A percentile compares a stretch with the other conserved stretches of the same genome.
phyloP scores from a whole-genome alignment of 805 yeast genomes.

The Metschnikowia matae region DNA sequence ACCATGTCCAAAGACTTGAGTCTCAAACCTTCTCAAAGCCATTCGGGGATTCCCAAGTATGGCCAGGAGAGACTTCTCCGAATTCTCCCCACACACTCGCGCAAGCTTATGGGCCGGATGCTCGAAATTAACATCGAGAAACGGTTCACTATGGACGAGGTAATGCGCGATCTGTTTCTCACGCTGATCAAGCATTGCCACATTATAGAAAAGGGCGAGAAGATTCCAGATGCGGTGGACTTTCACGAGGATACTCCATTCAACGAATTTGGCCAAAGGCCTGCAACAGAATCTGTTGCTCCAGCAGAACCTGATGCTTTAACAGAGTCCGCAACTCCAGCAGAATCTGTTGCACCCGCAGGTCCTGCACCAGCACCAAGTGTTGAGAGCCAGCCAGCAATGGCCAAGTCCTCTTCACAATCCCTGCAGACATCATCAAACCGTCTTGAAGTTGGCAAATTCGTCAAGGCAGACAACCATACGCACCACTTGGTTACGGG shows the following conservation, averaged over 20 bases:
- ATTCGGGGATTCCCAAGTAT: conserved; percentile 11
- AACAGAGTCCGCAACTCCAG: neutral
- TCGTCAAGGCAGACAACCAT: conserved; percentile 39
- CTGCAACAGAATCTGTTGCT: conserved; percentile 5
- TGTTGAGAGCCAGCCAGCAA: neutral
- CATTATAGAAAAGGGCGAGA: conserved; percentile 15
- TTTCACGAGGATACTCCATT: neutral
- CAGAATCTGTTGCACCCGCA: neutral
- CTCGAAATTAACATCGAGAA: conserved; percentile 53
- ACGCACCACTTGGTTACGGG: conserved; percentile 67
- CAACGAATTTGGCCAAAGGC: conserved; percentile 2
- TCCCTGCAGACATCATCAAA: neutral
- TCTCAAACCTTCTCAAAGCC: conserved; percentile 2
- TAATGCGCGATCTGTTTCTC: conserved; percentile 57
- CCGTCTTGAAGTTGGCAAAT: conserved; percentile 5
- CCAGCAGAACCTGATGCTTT: neutral
- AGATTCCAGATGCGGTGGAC: conserved; percentile 3
- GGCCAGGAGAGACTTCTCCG: conserved; percentile 76
- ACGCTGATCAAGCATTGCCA: conserved; percentile 53
- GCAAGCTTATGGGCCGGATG: conserved; percentile 63
- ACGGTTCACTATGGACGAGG: conserved; percentile 57
- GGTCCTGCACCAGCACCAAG: conserved; percentile 1
- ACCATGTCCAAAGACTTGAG: conserved; percentile 13
- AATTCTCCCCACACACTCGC: conserved; percentile 63
- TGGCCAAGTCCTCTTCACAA: neutral